phyloP scores from a whole-genome alignment of 129 eudicot genomes.

The sunflower (Helianthus annuus) region DNA sequence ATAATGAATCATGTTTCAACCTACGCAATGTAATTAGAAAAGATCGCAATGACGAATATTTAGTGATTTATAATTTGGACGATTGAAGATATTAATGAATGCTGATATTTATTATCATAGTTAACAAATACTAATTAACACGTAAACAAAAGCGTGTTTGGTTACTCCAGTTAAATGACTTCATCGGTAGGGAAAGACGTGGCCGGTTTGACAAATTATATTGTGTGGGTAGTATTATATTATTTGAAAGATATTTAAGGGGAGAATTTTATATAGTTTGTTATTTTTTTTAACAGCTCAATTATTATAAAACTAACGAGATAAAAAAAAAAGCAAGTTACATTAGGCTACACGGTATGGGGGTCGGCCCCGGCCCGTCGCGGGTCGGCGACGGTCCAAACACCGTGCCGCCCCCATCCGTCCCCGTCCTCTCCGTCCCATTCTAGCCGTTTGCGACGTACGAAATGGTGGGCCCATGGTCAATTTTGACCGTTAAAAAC shows the following conservation, averaged over 20 bases:
- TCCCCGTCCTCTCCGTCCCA: no score
- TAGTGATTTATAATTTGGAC: not conserved
- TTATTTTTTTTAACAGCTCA: not conserved
- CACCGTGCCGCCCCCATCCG: no score
- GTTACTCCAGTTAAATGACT: not conserved
- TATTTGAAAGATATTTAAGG: not conserved
- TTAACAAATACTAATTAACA: not conserved
- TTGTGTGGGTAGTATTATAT: conserved; percentile 5
- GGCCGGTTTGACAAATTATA: not conserved
- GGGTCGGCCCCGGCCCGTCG: no score
- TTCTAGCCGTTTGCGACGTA: no score
- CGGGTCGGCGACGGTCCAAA: no score
- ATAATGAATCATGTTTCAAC: not conserved
- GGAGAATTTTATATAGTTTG: not conserved
- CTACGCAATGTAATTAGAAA: not conserved
- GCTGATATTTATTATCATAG: not conserved
- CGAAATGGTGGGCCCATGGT: no score
- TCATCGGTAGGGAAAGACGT: not conserved
- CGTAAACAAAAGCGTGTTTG: conserved; percentile 6
- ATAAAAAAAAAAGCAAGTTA: no score
- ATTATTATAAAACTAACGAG: no score
- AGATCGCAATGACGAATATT: no score
- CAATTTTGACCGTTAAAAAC: no score
- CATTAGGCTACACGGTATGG: no score
- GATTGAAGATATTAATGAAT: no score